Evolutionary conservation across 441 rosid species (phyloP), one percentile per base, ranked within the genome.

Genomic region (Rhodomyrtus psidioides): DNA sequence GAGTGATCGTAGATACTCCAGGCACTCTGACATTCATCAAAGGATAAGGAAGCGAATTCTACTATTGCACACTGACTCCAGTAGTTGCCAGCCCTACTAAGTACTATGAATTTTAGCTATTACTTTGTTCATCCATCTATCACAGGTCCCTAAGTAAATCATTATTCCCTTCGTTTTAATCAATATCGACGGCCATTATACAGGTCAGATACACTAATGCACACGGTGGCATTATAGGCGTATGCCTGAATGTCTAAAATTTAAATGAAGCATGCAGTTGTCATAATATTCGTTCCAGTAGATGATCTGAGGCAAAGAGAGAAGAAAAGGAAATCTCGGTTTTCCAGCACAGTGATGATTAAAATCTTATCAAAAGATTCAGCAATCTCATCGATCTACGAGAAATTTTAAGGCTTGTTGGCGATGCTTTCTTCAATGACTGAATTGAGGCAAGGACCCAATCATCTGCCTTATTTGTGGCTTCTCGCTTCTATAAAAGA

Each of bases 401-500:
- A 86, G 96, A 91, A 85, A 96, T 93, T 88, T 96, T 97, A 85
- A 97, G 98, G 92, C 99, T 96, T 65, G 94, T 95, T 81, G 99
- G 99, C 74, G 97, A 97, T 87, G 96, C 97, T 89, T 89, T 92
- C 90, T 92, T 96, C 91, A 97, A 84, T 24, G 93, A 88, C 84
- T 86, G 84, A 88, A 94, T 90, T 10, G 94, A 89, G 59, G 91
- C 57, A 76, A 92, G 85, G 89, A 94, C 88, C 99, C 98, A 96
- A 84, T 86, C 92, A 88, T 95, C 96, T 46, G 55, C 60, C 89
- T 60, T 85, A 54, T 85, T 65, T 81, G 70, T 82, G 84, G 87
- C 88, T 89, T 96, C 99, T 70, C 85, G 92, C 92, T 95, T 98
- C 99, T 96, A 86, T 83, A 74, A 89, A 62, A 82, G 49, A 83